A percentile compares a stretch with the other conserved stretches of the same genome.
Evolutionary conservation across 1,284 basidiomycete genomes (phyloP).

Genomic region (Pulveroboletus sp.): DNA sequence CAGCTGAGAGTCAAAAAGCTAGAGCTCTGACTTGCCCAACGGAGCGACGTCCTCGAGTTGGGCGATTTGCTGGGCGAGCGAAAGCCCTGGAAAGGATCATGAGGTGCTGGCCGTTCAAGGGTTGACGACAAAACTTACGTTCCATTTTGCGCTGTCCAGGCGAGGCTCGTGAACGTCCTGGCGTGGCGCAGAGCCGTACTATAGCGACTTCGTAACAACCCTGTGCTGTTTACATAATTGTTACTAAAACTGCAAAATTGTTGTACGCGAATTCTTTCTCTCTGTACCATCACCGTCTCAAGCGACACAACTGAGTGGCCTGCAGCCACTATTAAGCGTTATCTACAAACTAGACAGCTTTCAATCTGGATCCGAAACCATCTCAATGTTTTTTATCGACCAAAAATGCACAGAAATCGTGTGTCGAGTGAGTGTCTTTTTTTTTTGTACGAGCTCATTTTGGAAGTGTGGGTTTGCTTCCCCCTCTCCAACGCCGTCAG

Average conservation of each 20-base stretch:
- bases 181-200: too few species aligned
- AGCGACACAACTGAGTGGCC: slow-evolving; percentile 33
- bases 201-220: slow-evolving; percentile 1
- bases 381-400: slow-evolving; percentile 46
- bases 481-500: slow-evolving; percentile 27
- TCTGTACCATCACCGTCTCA: slow-evolving; percentile 31
- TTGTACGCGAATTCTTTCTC: slow-evolving; percentile 21
- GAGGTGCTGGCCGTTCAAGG: slow-evolving; percentile 2
- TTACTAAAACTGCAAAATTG: slow-evolving; percentile 26
- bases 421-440: slow-evolving; percentile 38
- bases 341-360: slow-evolving; percentile 19
- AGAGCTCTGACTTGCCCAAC: slow-evolving; percentile 43
- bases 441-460: slow-evolving; percentile 26
- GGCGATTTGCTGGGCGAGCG: slow-evolving; percentile 80
- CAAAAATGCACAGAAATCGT: slow-evolving; percentile 49
- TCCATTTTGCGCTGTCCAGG: slow-evolving; percentile 20
- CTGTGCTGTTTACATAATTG: slow-evolving; percentile 33
- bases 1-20: slow-evolving; percentile 4
- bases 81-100: slow-evolving; percentile 42
- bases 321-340: slow-evolving; percentile 22
- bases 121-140: slow-evolving; percentile 24
- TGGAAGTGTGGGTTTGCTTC: slow-evolving; percentile 22
- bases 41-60: slow-evolving; percentile 71
- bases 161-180: neutral
- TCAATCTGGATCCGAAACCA: slow-evolving; percentile 47